Conservation (phyloP, 2,329 filamentous ascomycete genomes). For the Neopestalotiopsis rosae region DNA sequence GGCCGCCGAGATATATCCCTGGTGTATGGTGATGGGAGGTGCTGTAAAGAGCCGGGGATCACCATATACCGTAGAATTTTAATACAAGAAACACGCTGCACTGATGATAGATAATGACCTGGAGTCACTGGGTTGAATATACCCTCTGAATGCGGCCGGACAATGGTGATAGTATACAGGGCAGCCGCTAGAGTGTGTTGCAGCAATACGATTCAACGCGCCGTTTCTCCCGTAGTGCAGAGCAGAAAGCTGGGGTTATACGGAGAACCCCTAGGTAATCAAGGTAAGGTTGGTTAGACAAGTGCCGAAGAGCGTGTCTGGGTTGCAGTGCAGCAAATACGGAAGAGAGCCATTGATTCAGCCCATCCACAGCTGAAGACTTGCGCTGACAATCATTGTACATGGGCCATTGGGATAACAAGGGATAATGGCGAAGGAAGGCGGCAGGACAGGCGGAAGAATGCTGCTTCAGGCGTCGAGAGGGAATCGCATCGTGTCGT, state of each 20-base stretch:
- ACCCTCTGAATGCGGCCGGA: too few relatives aligned
- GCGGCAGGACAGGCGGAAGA: background rate
- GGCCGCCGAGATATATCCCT: background rate
- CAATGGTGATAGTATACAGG: background rate
- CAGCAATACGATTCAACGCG: background rate
- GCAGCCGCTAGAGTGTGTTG: background rate
- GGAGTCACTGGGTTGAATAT: background rate
- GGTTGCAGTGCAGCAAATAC: background rate
- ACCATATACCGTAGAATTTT: background rate
- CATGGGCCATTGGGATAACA: background rate
- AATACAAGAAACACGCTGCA: background rate
- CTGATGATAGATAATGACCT: background rate
- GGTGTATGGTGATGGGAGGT: background rate
- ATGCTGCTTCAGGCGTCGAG: background rate
- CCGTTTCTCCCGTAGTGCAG: background rate
- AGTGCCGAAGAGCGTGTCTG: background rate
- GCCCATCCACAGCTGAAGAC: background rate
- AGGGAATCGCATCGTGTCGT: slow-evolving; percentile 9
- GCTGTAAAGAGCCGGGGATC: background rate
- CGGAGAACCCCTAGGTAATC: background rate
- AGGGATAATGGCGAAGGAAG: background rate
- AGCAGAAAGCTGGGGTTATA: background rate
- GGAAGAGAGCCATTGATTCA: background rate
- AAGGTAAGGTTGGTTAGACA: background rate
- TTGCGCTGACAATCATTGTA: background rate